Conservation (phyloP, 345 rosid species). For the Rhizophora apiculata region DNA sequence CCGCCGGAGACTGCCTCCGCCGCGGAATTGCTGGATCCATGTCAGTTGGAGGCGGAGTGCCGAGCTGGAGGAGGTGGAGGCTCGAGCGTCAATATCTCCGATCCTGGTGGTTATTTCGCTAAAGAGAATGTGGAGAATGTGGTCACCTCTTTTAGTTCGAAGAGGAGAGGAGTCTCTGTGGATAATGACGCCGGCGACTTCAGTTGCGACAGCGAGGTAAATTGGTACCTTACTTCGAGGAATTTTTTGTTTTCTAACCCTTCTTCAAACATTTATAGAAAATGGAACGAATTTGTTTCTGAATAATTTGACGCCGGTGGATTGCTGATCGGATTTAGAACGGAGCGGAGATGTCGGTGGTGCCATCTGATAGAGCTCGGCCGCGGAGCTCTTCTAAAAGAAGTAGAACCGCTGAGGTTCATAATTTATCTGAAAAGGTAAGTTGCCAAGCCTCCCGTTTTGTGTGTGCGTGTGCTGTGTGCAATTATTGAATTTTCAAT, state of each 20-base stretch:
- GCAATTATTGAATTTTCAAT: constrained; percentile 9
- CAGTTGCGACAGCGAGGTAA: constrained; percentile 51
- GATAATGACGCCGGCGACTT: constrained; percentile 36
- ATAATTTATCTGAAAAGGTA: constrained; percentile 97
- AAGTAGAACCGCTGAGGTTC: constrained; percentile 95
- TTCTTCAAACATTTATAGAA: background rate
- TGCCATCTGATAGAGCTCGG: constrained; percentile 29
- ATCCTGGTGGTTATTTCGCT: constrained; percentile 24
- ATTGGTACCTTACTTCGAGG: background rate
- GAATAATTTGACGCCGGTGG: no score
- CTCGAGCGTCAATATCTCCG: constrained; percentile 18
- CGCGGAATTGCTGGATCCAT: constrained; percentile 20
- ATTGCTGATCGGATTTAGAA: constrained; percentile 17
- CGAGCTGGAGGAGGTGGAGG: constrained; percentile 8
- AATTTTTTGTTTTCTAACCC: background rate
- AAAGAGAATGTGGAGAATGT: constrained; percentile 28
- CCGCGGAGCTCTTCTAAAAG: constrained; percentile 64
- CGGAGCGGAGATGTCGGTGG: constrained; percentile 34
- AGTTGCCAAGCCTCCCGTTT: background rate
- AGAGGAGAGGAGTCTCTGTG: constrained; percentile 21
- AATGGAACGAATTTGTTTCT: no score
- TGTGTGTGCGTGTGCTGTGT: background rate
- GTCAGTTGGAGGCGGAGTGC: constrained; percentile 20
- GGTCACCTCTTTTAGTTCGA: constrained; percentile 16
- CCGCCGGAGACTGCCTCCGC: constrained; percentile 5